These are phyloP conservation scores for Fusarium sp. DNA, from an alignment of 2,329 filamentous ascomycete genomes.

Conservation along the genomic window DNA sequence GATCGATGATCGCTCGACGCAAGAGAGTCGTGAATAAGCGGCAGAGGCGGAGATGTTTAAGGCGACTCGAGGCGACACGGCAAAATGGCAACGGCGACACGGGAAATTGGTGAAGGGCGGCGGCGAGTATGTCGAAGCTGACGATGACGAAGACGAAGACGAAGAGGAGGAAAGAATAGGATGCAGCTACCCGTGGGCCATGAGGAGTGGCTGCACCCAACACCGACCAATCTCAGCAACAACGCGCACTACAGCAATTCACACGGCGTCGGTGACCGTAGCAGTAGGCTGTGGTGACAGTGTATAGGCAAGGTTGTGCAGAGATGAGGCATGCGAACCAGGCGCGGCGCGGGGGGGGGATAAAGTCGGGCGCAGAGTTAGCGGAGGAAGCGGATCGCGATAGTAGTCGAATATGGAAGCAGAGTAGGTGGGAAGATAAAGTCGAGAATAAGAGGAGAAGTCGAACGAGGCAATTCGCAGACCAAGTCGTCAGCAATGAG, in stretches of 20 bases:
- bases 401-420: slow-evolving; percentile 1
- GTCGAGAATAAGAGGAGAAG: slow-evolving; percentile 10
- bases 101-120: slow-evolving; percentile 8
- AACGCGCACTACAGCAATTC: slow-evolving; percentile 43
- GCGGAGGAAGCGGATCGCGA: slow-evolving; percentile 36
- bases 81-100: slow-evolving; percentile 10
- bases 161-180: slow-evolving; percentile 35
- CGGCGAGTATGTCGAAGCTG: slow-evolving; percentile 17
- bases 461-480: slow-evolving; percentile 48
- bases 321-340: slow-evolving; percentile 54
- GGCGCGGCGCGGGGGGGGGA: slow-evolving; percentile 40
- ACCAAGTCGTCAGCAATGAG: slow-evolving; percentile 43
- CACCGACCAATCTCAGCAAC: slow-evolving; percentile 35
- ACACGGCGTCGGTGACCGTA: slow-evolving; percentile 46
- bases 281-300: slow-evolving; percentile 43
- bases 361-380: slow-evolving; percentile 30
- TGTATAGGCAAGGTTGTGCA: slow-evolving; percentile 50
- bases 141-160: slow-evolving; percentile 29
- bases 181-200: slow-evolving; percentile 50
- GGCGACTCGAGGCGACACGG: slow-evolving; percentile 29
- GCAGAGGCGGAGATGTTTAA: slow-evolving; percentile 19
- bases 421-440: not conserved
- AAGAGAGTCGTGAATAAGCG: slow-evolving; percentile 13
- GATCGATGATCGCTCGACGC: slow-evolving; percentile 36
- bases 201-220: slow-evolving; percentile 45